Evolutionary conservation across 768 basidiomycete species (phyloP), one percentile per base, ranked within the genome.

Genomic region (Lactarius pseudohatsudake): DNA sequence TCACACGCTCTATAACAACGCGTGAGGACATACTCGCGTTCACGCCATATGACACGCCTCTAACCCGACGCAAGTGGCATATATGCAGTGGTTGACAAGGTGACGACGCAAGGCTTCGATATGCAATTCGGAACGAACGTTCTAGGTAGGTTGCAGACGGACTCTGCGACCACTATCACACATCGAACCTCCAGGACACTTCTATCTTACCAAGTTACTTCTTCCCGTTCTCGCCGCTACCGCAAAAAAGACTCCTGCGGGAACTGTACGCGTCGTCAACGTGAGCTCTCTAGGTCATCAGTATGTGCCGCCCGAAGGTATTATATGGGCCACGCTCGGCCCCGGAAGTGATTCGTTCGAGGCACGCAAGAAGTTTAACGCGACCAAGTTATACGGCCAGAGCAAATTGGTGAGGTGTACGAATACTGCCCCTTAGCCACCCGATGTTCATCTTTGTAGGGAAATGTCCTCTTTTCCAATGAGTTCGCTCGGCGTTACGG

Each of bases 401-500:
- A 68, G 67, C 58, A 70, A 70, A n/a, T 41, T 70, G 50, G 69
- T 69, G 55, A 54, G 18, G 15, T 57, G 36, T 10, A 53, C 50
- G 26, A 53, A 28, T 28, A n/a, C 20, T 4, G 20, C 20, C 13
- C 26, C 26, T 22, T 15, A 53, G 22, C 2, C 20, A 5, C 32
- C 26, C 7, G 10, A 30, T 26, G 45, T 26, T 15, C 8, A 8
- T 4, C 53, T 26, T 15, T 18, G 18, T 47, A 84, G 83, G 83
- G 78, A 0, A 83, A 81, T 40, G 73, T 82, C 22, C 71, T 82
- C 0, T 76, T 84, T 65, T 68, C 81, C 11, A 76, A 74, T 41
- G 84, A 84, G 70, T 65, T 85, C 20, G 70, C 74, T 4, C 72
- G 79, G 40, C 72, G 81, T 60, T 83, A 82, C 70, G 78, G 73